Conservation (phyloP, 352 stramenopile genomes). For the Blastocystis sp. region DNA sequence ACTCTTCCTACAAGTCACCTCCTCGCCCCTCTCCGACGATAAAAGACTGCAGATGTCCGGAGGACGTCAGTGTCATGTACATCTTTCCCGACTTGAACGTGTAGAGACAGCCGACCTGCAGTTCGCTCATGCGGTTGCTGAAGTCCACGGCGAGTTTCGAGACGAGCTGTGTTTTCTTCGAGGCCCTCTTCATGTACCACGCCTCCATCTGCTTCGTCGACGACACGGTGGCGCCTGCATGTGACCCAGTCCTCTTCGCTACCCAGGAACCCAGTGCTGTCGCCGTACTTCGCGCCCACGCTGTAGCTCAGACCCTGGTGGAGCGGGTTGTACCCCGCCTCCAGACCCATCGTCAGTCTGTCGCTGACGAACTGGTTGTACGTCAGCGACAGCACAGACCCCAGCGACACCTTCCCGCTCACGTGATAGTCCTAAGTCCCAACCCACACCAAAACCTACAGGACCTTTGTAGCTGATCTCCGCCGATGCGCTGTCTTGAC, state of each 20-base stretch:
- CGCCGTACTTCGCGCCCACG: background rate
- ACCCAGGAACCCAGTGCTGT: background rate
- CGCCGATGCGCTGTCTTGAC: background rate
- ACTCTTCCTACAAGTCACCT: conserved; percentile 17
- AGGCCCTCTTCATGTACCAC: background rate
- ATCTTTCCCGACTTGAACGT: conserved; percentile 41
- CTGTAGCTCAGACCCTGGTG: background rate
- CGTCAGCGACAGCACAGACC: background rate
- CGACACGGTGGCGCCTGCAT: background rate
- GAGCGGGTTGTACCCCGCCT: background rate
- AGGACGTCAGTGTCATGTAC: conserved; percentile 24
- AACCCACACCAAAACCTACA: background rate
- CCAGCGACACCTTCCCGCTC: background rate
- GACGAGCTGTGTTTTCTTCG: conserved; percentile 22
- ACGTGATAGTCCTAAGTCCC: conserved; percentile 12
- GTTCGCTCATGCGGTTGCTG: background rate
- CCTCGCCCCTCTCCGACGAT: background rate
- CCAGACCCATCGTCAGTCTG: background rate
- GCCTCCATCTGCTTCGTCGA: background rate
- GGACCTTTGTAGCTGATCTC: conserved; percentile 4
- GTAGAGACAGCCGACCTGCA: conserved; percentile 27
- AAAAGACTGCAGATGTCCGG: conserved; percentile 6
- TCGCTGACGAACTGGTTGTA: conserved; percentile 39
- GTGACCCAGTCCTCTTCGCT: too few relatives aligned
- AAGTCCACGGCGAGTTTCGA: conserved; percentile 17